Base-by-base conservation (phyloP, 371 early-diverging fungal genomes). In the Syncephalastrum contaminatum region DNA sequence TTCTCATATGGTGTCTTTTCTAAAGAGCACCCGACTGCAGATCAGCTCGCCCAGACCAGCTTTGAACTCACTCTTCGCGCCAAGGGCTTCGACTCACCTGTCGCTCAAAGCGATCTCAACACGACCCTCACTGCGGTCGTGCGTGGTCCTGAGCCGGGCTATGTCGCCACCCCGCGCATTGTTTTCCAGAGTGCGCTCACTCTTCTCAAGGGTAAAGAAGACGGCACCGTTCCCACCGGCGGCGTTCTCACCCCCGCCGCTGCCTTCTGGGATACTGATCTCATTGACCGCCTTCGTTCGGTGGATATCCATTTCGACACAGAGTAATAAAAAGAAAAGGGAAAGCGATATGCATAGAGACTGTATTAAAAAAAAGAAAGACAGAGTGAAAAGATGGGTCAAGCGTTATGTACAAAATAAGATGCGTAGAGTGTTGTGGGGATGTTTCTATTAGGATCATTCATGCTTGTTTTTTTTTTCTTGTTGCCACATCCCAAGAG, bases 101-200 rank as follows among this genome's bases (percentile, higher is more conserved):
- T 55, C n/a, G 39, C 22, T 7, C 51, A 39, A 4, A 64, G 62
- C 3, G 58, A 74, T 53, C 74, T 78, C 0, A 76, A 83, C 53
- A 64, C 66, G 15, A 47, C 62, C n/a, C 64, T 81, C 30, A 72
- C 73, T 4, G 77, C 77, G 2, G 72, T 72, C 15, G 78, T 82
- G 7, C 71, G 69, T 55, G 87, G 85, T 4, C 85, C 84, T n/a
- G 85, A 86, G 59, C 68, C 77, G 48, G 87, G 82, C 10, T 84
- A 86, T 66, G 73, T 77, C 24, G 80, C 83, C n/a, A 86, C 87
- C 2, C 83, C 84, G 48, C 77, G 79, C 24, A 70, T 81, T 48
- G 75, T 78, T 0, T 60, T 84, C 20, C 85, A 84, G 59, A 76
- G 79, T 39, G 84, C 84, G 18, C 62, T 81, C 41, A 68, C 77